phyloP scores from a whole-genome alignment of 2,329 filamentous ascomycete genomes.

The Scedosporium minutisporum region DNA sequence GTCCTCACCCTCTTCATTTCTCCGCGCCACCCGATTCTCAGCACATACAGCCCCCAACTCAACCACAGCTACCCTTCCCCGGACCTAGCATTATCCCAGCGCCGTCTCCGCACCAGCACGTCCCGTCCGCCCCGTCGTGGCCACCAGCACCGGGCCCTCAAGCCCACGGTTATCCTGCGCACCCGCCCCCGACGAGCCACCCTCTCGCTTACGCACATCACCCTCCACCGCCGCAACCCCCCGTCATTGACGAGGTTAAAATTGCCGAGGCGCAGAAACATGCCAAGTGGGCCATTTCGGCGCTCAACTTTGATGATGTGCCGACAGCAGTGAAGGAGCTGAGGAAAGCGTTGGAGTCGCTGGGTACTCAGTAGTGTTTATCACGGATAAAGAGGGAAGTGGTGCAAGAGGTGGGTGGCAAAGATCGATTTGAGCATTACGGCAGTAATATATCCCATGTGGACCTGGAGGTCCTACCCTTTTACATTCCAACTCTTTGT shows the following conservation, averaged over 20 bases:
- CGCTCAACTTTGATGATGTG: slow-evolving; percentile 92
- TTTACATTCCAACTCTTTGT: too few relatives aligned
- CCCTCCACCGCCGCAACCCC: neutral
- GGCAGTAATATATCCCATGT: too few relatives aligned
- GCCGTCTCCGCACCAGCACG: neutral
- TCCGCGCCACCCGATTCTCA: neutral
- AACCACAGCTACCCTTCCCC: neutral
- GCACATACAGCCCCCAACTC: neutral
- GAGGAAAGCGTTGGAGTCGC: slow-evolving; percentile 57
- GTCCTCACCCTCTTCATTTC: slow-evolving; percentile 1
- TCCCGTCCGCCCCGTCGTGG: neutral
- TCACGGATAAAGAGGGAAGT: slow-evolving; percentile 9
- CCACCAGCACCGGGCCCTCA: neutral
- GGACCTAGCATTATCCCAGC: slow-evolving; percentile 4
- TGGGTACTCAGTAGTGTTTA: slow-evolving; percentile 44
- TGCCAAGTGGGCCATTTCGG: slow-evolving; percentile 93
- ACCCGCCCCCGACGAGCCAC: neutral
- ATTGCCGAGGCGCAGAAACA: slow-evolving; percentile 85
- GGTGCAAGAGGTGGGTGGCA: too few relatives aligned
- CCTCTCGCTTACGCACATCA: neutral
- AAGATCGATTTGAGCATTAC: too few relatives aligned
- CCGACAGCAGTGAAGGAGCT: slow-evolving; percentile 81
- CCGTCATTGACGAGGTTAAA: slow-evolving; percentile 33
- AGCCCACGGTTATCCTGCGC: neutral
- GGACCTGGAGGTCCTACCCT: too few relatives aligned